phyloP scores from a whole-genome alignment of 176 grass and related monocot species.

The Bromus sterilis region DNA sequence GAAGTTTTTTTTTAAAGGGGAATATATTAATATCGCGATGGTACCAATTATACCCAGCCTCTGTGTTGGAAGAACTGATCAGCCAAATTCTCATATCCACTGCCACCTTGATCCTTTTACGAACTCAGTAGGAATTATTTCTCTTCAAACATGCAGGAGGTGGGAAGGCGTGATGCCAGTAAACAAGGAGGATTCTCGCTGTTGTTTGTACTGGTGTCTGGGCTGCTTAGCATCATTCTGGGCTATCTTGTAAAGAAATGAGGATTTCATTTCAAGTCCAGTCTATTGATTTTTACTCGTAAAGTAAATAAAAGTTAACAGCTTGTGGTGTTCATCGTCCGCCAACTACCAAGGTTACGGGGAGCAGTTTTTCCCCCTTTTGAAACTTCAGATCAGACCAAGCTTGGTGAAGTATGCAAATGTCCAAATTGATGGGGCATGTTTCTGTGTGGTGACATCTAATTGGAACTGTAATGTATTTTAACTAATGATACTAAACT shows the following conservation, averaged over 20 bases:
- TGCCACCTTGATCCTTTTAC: background rate
- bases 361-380: background rate
- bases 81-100: background rate
- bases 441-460: background rate
- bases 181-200: conserved; percentile 45
- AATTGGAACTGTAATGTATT: conserved; percentile 29
- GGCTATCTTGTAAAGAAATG: conserved; percentile 62
- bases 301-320: conserved; percentile 33
- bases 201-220: conserved; percentile 28
- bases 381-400: background rate
- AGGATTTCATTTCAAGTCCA: conserved; percentile 9
- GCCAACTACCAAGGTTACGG: conserved; percentile 16
- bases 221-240: conserved; percentile 41
- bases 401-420: background rate
- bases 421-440: background rate
- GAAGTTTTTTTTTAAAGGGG: too few species aligned
- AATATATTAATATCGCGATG: too few species aligned
- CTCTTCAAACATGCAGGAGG: conserved; percentile 28
- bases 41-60: too few species aligned
- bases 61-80: background rate
- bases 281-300: background rate
- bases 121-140: too few species aligned
- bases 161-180: conserved; percentile 22
- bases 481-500: conserved; percentile 7
- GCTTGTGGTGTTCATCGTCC: background rate